Evolutionary conservation across 2,329 filamentous ascomycete species (phyloP).

Genomic region (Trichophyton verrucosum): DNA sequence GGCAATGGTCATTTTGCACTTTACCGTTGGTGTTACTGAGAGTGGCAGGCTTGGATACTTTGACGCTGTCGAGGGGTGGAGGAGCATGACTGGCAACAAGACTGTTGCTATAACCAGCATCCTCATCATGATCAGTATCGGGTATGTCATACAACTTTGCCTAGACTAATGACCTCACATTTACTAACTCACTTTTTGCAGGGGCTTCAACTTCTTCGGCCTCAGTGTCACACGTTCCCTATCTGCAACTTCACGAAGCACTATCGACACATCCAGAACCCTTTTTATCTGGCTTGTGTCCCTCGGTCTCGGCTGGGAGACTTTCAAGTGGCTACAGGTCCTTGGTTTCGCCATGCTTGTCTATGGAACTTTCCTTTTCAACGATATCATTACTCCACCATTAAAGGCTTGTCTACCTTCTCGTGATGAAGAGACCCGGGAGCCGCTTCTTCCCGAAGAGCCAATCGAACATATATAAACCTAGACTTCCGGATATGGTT

Average conservation of each 20-base stretch:
- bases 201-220: conserved; percentile 97
- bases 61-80: conserved; percentile 75
- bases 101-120: conserved; percentile 65
- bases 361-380: conserved; percentile 94
- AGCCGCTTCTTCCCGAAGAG: conserved; percentile 59
- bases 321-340: conserved; percentile 95
- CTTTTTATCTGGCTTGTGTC: conserved; percentile 98
- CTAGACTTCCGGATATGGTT: not conserved
- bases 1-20: conserved; percentile 68
- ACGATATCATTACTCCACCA: conserved; percentile 79
- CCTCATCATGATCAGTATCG: conserved; percentile 94
- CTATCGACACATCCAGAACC: conserved; percentile 93
- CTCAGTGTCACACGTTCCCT: conserved; percentile 81
- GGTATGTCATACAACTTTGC: conserved; percentile 44
- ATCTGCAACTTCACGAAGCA: conserved; percentile 84
- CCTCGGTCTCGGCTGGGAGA: conserved; percentile 86
- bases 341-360: conserved; percentile 77
- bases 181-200: conserved; percentile 26
- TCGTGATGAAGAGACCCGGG: conserved; percentile 15
- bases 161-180: not conserved
- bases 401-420: conserved; percentile 52
- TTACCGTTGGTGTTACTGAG: conserved; percentile 60
- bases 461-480: conserved; percentile 58
- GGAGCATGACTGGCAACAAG: conserved; percentile 61
- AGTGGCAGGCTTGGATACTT: conserved; percentile 72